Evolutionary conservation across 1,139 yeast species (phyloP), one percentile per base, ranked within the genome.

Genomic region (Geotrichum histeridarum): DNA sequence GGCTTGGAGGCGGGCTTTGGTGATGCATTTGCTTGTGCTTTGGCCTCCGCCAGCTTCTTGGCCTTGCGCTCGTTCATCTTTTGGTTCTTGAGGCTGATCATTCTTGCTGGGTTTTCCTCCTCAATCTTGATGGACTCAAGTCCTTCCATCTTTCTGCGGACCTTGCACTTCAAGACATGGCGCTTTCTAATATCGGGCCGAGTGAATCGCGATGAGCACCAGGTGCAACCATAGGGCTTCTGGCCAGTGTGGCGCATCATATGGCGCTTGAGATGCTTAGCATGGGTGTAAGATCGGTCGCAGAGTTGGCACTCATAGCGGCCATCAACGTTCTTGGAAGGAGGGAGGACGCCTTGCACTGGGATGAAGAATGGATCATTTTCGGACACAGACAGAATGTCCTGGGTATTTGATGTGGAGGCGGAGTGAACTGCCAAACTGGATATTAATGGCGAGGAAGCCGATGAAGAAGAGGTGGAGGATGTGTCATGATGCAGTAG

Each of bases 221-320:
- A 59, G 4, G 59, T 59, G 54, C 70, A 67, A 11, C 55, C 60
- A 52, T 62, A 66, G 9, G 69, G 68, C 15, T 63, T 57, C 36
- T 64, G 62, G 17, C 70, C 70, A 11, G 69, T 63, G 57, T 67
- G 72, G 30, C 62, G 55, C 45, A 67, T 59, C 62, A 64, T 59
- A 49, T 68, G 72, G 11, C 72, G 62, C 52, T 64, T 61, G 39
- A 68, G 63, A 50, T 68, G 72, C 56, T 68, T 68, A 39, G 64
- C 62, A 48, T 68, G 70, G 17, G 67, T 60, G 51, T 68, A 68
- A 9, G 66, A 47, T 38, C 63, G 59, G 36, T 60, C 57, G 55
- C 72, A 68, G 48, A 56, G 54, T 35, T 57, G 54, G 59, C 72
- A 68, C 30, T 55, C 59, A 55, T 58, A 67, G 54, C 64, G 63